phyloP scores from a whole-genome alignment of 257 asterid genomes.

The Penstemon newberryi region DNA sequence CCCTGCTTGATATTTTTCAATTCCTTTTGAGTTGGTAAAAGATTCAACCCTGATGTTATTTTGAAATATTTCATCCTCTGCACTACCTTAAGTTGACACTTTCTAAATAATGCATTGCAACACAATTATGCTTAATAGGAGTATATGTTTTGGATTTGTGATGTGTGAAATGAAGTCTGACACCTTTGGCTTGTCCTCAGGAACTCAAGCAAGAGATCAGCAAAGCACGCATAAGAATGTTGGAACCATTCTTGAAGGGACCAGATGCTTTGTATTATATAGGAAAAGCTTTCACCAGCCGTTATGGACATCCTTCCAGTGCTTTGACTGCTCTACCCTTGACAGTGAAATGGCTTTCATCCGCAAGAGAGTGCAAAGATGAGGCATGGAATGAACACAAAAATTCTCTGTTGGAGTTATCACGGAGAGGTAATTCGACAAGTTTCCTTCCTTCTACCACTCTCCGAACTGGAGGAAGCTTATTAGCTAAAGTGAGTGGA shows the following conservation, averaged over 20 bases:
- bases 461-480: slow-evolving; percentile 56
- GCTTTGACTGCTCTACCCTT: slow-evolving; percentile 43
- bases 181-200: slow-evolving; percentile 29
- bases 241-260: slow-evolving; percentile 62
- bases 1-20: background rate
- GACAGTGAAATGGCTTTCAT: slow-evolving; percentile 53
- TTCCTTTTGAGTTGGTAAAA: background rate
- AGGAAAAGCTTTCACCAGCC: slow-evolving; percentile 49
- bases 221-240: slow-evolving; percentile 54
- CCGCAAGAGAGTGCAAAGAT: slow-evolving; percentile 37
- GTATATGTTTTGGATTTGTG: background rate
- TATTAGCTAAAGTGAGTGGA: slow-evolving; percentile 31
- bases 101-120: background rate
- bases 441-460: slow-evolving; percentile 43
- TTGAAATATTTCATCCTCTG: background rate
- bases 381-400: slow-evolving; percentile 57
- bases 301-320: slow-evolving; percentile 52
- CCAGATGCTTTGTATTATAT: slow-evolving; percentile 54
- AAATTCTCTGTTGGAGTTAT: slow-evolving; percentile 31
- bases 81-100: too few species aligned
- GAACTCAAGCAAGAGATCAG: slow-evolving; percentile 58
- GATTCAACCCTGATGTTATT: background rate
- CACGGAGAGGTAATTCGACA: slow-evolving; percentile 30
- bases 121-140: background rate
- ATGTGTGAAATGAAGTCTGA: background rate